These are phyloP conservation scores for Tylopilus subfusipes DNA, from an alignment of 768 basidiomycete genomes.

Conservation along the genomic window DNA sequence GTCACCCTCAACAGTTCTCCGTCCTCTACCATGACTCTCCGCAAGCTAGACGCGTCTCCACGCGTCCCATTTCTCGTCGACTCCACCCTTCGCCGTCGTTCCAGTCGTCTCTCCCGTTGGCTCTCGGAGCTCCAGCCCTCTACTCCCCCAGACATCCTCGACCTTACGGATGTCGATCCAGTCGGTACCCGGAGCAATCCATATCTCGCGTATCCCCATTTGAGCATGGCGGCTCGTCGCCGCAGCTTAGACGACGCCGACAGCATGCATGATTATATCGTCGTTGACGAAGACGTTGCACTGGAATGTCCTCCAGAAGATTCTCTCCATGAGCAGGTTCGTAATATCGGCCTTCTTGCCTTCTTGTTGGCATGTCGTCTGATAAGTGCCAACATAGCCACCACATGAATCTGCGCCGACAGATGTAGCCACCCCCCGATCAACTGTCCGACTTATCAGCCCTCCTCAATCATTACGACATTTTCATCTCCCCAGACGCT, in stretches of 20 bases:
- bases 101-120: constrained; percentile 44
- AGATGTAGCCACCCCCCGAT: constrained; percentile 29
- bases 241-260: constrained; percentile 32
- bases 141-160: constrained; percentile 16
- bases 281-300: constrained; percentile 35
- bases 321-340: constrained; percentile 18
- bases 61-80: constrained; percentile 11
- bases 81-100: constrained; percentile 31
- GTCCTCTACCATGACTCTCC: constrained; percentile 30
- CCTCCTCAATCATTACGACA: constrained; percentile 40
- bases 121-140: constrained; percentile 38
- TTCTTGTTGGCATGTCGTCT: constrained; percentile 17
- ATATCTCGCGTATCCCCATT: constrained; percentile 42
- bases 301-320: constrained; percentile 24
- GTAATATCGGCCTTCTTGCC: constrained; percentile 21
- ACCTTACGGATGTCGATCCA: constrained; percentile 23
- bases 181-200: constrained; percentile 34
- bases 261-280: constrained; percentile 40
- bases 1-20: constrained; percentile 21
- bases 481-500: constrained; percentile 41
- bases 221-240: constrained; percentile 28
- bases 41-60: constrained; percentile 25
- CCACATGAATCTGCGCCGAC: constrained; percentile 20
- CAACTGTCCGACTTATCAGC: constrained; percentile 35
- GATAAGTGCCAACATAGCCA: constrained; percentile 19